Conservation (phyloP, 805 yeast species). For the Candida multigemmis region DNA sequence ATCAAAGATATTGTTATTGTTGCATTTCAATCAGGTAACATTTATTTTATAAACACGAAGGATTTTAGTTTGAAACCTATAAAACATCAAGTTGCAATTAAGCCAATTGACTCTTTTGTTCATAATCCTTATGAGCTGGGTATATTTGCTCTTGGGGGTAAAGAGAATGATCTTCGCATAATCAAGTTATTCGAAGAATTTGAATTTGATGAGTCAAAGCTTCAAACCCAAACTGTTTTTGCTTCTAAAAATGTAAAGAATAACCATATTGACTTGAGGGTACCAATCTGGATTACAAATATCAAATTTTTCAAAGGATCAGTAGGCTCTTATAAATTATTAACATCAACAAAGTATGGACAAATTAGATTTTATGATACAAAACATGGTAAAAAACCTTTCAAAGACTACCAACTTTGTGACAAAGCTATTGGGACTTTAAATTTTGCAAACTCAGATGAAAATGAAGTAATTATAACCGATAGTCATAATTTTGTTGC, state of each 20-base stretch:
- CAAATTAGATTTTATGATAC: conserved; percentile 71
- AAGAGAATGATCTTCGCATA: conserved; percentile 63
- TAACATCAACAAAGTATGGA: conserved; percentile 68
- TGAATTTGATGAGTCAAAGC: conserved; percentile 7
- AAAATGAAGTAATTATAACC: conserved; percentile 48
- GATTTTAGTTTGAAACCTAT: conserved; percentile 23
- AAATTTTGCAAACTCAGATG: conserved; percentile 23
- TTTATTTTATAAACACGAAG: conserved; percentile 29
- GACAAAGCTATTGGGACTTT: conserved; percentile 45
- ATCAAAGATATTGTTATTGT: conserved; percentile 24
- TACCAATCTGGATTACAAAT: conserved; percentile 70
- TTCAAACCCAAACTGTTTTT: conserved; percentile 36
- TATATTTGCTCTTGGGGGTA: conserved; percentile 77
- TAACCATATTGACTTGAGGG: conserved; percentile 68
- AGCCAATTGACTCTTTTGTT: conserved; percentile 40
- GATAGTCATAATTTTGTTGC: conserved; percentile 65
- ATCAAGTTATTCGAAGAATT: conserved; percentile 25
- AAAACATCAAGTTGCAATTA: conserved; percentile 13
- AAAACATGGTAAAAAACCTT: conserved; percentile 58
- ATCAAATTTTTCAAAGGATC: conserved; percentile 36
- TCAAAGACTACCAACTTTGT: conserved; percentile 42
- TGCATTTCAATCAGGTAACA: conserved; percentile 37
- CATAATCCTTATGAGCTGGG: conserved; percentile 39
- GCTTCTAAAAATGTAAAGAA: conserved; percentile 78
- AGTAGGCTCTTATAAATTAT: conserved; percentile 35